phyloP scores from a whole-genome alignment of 164 flowering plant genomes.

The Aristolochia fimbriata region DNA sequence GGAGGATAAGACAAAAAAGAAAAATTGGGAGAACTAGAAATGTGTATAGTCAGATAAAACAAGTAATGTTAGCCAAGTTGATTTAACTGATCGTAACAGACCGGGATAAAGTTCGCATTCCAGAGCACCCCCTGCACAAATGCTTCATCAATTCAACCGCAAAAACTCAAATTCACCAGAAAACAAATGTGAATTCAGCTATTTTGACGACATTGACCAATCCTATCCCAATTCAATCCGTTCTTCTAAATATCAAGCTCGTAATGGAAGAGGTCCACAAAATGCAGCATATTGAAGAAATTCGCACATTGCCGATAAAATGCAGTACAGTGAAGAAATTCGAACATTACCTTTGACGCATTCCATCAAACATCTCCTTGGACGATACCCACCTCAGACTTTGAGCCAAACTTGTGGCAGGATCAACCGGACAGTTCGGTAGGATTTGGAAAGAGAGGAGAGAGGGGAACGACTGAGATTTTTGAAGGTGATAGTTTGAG shows the following conservation, averaged over 20 bases:
- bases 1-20: too few relatives aligned
- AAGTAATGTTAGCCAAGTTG: too few relatives aligned
- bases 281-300: background rate
- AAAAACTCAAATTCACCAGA: too few relatives aligned
- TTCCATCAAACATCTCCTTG: conserved; percentile 1
- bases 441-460: background rate
- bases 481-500: background rate
- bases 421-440: background rate
- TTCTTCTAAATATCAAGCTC: background rate
- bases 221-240: background rate
- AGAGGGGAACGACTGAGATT: background rate
- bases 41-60: too few relatives aligned
- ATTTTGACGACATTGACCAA: too few relatives aligned
- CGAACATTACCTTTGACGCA: background rate
- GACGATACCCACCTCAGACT: background rate
- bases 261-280: background rate
- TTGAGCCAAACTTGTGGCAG: background rate
- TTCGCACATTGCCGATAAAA: background rate
- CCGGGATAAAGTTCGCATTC: too few relatives aligned
- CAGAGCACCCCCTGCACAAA: too few relatives aligned
- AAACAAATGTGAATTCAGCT: too few relatives aligned
- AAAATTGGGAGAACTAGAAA: too few relatives aligned
- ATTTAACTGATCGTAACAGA: too few relatives aligned
- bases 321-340: too few relatives aligned
- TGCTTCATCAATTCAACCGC: too few relatives aligned